These are phyloP conservation scores for Catharanthus roseus DNA, from an alignment of 257 asterid species.

Conservation along the genomic window DNA sequence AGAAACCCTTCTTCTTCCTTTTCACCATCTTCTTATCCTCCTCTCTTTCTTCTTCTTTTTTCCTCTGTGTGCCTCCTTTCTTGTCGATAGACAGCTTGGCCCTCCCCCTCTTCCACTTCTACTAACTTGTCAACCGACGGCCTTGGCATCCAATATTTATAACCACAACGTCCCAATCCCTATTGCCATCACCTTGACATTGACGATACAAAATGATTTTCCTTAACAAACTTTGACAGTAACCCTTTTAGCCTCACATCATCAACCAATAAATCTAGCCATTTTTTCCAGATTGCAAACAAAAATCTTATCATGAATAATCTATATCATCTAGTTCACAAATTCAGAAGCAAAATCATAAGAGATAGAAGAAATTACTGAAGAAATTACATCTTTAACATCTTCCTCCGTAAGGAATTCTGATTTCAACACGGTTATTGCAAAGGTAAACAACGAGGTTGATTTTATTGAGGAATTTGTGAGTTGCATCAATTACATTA, in stretches of 20 bases:
- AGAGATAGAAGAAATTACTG: too few species aligned
- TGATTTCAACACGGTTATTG: constrained; percentile 65
- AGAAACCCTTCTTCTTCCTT: too few species aligned
- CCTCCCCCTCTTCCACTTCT: too few species aligned
- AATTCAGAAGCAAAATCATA: neutral
- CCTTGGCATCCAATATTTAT: too few species aligned
- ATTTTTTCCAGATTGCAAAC: neutral
- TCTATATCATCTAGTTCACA: neutral
- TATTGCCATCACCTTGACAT: constrained; percentile 12
- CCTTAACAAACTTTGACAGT: neutral
- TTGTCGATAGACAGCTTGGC: too few species aligned
- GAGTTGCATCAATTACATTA: constrained; percentile 54
- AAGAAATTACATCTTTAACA: constrained; percentile 40
- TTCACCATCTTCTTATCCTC: too few species aligned
- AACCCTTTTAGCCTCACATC: neutral
- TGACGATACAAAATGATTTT: neutral
- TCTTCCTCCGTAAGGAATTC: constrained; percentile 54
- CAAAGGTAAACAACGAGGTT: constrained; percentile 60
- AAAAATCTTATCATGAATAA: neutral
- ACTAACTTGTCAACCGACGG: too few species aligned
- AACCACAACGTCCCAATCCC: neutral
- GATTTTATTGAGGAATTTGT: constrained; percentile 51
- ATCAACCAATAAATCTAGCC: neutral
- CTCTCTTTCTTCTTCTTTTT: too few species aligned
- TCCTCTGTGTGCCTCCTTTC: too few species aligned